A percentile compares a stretch with the other conserved stretches of the same genome.
phyloP scores from a whole-genome alignment of 257 asterid species.

The Petunia secreta region DNA sequence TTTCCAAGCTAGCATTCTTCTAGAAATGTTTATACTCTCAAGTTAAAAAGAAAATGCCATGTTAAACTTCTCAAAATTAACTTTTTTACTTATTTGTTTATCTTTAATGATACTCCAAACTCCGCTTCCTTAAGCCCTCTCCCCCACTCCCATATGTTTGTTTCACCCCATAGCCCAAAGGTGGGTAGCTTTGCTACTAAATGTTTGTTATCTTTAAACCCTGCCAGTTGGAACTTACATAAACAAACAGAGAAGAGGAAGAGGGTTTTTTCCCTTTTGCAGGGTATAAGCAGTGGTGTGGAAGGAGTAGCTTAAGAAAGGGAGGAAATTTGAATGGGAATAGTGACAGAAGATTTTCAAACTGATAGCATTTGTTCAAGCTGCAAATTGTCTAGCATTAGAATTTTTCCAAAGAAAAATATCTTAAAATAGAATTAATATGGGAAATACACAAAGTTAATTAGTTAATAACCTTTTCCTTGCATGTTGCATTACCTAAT shows the following conservation, averaged over 20 bases:
- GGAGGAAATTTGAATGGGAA: neutral
- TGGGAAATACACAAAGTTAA: neutral
- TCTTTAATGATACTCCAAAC: neutral
- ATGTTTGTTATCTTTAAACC: neutral
- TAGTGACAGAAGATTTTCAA: neutral
- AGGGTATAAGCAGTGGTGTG: neutral
- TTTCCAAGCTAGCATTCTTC: constrained; percentile 5
- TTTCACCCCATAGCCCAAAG: neutral
- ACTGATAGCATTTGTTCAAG: neutral
- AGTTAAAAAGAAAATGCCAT: neutral
- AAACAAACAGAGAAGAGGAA: neutral
- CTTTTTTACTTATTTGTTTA: neutral
- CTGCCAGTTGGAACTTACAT: neutral
- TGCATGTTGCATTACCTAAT: neutral
- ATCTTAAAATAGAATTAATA: too few relatives aligned
- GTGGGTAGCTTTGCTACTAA: neutral
- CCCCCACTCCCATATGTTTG: neutral
- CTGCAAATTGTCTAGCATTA: neutral
- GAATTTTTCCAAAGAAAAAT: neutral
- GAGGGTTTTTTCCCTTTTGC: neutral
- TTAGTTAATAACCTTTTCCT: neutral
- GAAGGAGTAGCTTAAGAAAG: neutral
- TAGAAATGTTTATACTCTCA: neutral
- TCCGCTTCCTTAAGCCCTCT: neutral
- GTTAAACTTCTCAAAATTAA: neutral